Evolutionary conservation across 371 early-diverging fungal genomes (phyloP), one percentile per base, ranked within the genome.

Genomic region (Thermomucor indicae-seudaticae): DNA sequence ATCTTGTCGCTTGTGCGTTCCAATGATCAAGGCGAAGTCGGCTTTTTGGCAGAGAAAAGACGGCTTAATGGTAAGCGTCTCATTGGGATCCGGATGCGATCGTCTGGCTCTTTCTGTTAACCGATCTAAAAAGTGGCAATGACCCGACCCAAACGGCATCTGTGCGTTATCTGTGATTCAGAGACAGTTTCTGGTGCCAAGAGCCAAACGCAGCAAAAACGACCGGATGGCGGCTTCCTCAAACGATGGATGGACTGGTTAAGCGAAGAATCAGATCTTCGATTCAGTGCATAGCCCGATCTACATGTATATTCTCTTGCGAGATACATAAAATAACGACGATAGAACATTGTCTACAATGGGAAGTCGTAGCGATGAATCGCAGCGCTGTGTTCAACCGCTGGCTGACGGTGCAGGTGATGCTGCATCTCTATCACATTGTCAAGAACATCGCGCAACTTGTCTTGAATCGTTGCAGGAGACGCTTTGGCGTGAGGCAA

Each of bases 121-220:
- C 32, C 24, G 30, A 24, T 6, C 31, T 8, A 1, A 45, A 6
- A 28, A 75, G 96, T 97, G 37, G 95, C 95, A 6, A 79, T 99
- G 59, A 97, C 97, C 24, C 74, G 99, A 11, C 89, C 96, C 19
- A 89, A 88, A 51, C 72, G 93, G 35, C 95, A 94, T 48, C 59
- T 96, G 31, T 88, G 90, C 64, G 79, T 98, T 1, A 78, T 98
- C 17, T 91, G 91, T 22, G 88, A 96, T 67, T 77, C 80, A 6
- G 79, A 83, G 34, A 86, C 86, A 0, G 57, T 86, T 39, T 54
- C 70, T 2, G 72, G 76, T 3, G 45, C 45, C 30, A 40, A 67
- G 62, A 43, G 63, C 50, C 22, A 47, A 14, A 35, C n/a, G n/a
- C n/a, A n/a, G n/a, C n/a, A 28, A 34, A 24, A 27, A 12, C 29